These are phyloP conservation scores for Ascodesmis nigricans DNA, from an alignment of 495 filamentous ascomycete genomes.

Conservation along the genomic window DNA sequence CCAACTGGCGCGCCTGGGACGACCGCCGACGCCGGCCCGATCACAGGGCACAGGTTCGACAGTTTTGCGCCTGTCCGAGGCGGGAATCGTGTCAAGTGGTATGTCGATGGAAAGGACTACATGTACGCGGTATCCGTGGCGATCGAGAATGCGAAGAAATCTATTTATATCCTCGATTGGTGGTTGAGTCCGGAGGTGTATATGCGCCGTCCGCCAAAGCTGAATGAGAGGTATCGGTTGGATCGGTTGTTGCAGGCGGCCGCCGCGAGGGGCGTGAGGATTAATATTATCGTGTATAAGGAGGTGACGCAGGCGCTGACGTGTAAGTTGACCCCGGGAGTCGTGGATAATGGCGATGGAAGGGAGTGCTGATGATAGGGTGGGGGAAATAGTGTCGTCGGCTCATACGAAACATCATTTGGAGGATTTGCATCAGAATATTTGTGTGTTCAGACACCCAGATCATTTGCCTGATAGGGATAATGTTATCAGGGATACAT, in stretches of 20 bases:
- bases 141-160: slow-evolving; percentile 60
- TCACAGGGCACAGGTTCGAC: slow-evolving; percentile 43
- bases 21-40: slow-evolving; percentile 8
- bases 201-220: slow-evolving; percentile 60
- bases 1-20: slow-evolving; percentile 6
- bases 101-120: slow-evolving; percentile 79
- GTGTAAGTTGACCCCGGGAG: no score
- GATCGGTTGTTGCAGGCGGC: slow-evolving; percentile 77
- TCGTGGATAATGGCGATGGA: no score
- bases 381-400: no score
- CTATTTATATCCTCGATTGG: slow-evolving; percentile 89
- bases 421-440: slow-evolving; percentile 63
- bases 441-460: slow-evolving; percentile 76
- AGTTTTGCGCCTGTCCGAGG: slow-evolving; percentile 56
- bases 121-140: slow-evolving; percentile 76
- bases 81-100: slow-evolving; percentile 62
- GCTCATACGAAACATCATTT: slow-evolving; percentile 67
- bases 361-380: no score
- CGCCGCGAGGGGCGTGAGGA: slow-evolving; percentile 63
- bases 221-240: slow-evolving; percentile 65
- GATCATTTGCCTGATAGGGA: slow-evolving; percentile 65
- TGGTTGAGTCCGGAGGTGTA: slow-evolving; percentile 84
- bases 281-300: slow-evolving; percentile 91
- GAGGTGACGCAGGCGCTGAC: slow-evolving; percentile 74
- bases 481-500: slow-evolving; percentile 23